Conservation (phyloP, 2,329 filamentous ascomycete species). For the Cercospora zeae-maydis region DNA sequence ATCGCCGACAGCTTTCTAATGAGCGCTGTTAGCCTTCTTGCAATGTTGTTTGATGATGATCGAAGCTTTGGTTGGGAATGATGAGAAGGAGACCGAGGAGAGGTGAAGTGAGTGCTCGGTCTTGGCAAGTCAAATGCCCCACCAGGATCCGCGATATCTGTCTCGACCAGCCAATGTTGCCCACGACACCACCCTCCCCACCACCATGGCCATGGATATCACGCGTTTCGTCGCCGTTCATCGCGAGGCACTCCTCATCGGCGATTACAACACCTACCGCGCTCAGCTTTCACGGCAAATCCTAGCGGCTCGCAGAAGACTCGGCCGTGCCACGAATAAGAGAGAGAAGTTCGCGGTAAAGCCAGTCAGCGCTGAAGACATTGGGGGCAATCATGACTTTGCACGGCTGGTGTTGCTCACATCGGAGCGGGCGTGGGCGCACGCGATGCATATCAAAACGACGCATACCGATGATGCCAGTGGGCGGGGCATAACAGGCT, state of each 20-base stretch:
- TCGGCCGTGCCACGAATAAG: conserved; percentile 78
- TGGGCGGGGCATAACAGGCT: conserved; percentile 69
- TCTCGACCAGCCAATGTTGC: not conserved
- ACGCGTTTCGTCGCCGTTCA: conserved; percentile 77
- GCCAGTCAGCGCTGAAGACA: conserved; percentile 68
- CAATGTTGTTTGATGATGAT: not conserved
- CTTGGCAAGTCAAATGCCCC: conserved; percentile 4
- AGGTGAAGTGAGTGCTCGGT: not conserved
- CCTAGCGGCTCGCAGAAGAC: conserved; percentile 76
- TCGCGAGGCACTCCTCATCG: conserved; percentile 79
- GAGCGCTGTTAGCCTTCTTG: no score
- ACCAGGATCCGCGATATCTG: conserved; percentile 1
- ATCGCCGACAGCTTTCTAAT: no score
- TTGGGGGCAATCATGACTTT: conserved; percentile 73
- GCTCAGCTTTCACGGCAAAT: conserved; percentile 74
- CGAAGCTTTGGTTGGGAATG: not conserved
- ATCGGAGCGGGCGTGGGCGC: conserved; percentile 88
- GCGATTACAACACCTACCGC: conserved; percentile 84
- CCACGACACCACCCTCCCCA: not conserved
- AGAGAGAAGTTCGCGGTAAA: conserved; percentile 80
- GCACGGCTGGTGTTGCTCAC: conserved; percentile 76
- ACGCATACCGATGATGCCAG: conserved; percentile 70
- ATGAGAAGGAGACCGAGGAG: not conserved
- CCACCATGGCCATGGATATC: conserved; percentile 68
- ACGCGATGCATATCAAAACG: conserved; percentile 92